Base-by-base conservation (phyloP, 345 rosid genomes). In the Eucalyptus globulus region DNA sequence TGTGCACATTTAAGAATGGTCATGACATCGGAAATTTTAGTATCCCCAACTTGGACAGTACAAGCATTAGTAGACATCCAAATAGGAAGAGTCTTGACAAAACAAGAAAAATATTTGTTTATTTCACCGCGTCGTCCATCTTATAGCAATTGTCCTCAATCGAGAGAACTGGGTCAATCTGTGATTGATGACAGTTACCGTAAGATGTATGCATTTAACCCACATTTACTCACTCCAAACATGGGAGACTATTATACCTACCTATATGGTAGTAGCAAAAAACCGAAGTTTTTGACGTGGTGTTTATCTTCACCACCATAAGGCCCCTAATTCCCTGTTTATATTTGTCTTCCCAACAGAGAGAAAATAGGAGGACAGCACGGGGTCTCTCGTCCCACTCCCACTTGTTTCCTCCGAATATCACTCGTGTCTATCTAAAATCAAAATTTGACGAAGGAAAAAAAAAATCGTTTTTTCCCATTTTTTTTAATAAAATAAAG, bases 241-340 rank as follows among this genome's bases (percentile, higher is more conserved):
- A 0, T 44, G 9, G 2, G 1, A 44, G 1, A 0, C 1, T 8
- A 44, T 44, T 44, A 44, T 44, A 44, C 2, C 2, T 43, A 2
- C 8, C 8, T 7, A 44, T 44, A 0, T 1, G 9, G 9, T 44
- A 44, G 2, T 44, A 44, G 8, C 45, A 2, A 44, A 7, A 7
- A 44, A 44, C 2, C 45, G 8, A 44, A 44, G 45, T 44, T 44
- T 1, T 2, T 44, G 2, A 7, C 8, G 45, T 43, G 8, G 8
- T 43, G 45, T 44, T 4, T 37, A 44, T 44, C 45, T 44, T 44
- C 1, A 44, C 9, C 9, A 44, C 45, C 3, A 1, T 44, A 2
- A 8, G 2, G 3, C 45, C 45, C 9, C 45, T 44, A 44, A 44
- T 44, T 44, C 9, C 3, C 9, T 44, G 0, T 44, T 44, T 44